Base-by-base conservation (phyloP, 176 grass and related monocot species). In the Hyparrhenia diplandra region DNA sequence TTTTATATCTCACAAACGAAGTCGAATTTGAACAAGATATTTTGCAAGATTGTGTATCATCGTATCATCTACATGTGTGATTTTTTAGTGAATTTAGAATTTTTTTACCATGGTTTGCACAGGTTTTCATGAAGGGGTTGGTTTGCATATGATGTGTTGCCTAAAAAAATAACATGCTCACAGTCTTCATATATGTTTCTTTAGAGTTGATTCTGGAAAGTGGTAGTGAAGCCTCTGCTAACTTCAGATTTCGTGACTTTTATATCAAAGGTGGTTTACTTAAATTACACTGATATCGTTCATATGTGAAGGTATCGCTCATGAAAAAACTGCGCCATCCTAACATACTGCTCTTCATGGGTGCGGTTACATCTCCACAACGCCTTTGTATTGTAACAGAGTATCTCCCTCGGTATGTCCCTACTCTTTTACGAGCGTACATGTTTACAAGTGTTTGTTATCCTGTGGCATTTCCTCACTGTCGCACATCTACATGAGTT, bases 311-410 rank as follows among this genome's bases (percentile, higher is more conserved):
- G 97, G 97, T 99, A 86, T 99, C 87, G n/a, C 87, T 99, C 64
- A 99, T 99, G 97, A 99, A 99, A 89, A 99, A 92, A 79, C 51
- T 99, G 77, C 86, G 93, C 5, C 97, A 99, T 93, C 97, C 97
- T 73, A 94, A 99, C 78, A 99, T 93, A 93, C 59, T 99, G 34
- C 92, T 99, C 28, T 99, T 96, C 80, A 99, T 99, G 97, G 97
- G 97, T 74, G 97, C 93, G 18, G 93, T 99, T 79, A 88, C 87
- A 34, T 96, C 93, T 92, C 84, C 97, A 77, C 89, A 96, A 83
- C 91, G 93, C n/a, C 97, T 99, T 55, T 99, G 97, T 83, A 99
- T 99, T 14, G 80, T 99, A 77, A 93, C 97, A 43, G 97, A 99
- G 75, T 99, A 87, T 75, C 91, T 99, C 57, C 97, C 97, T 31